Evolutionary conservation across 805 yeast species (phyloP), one percentile per base, ranked within the genome.

Genomic region (Saturnispora serradocipensis): DNA sequence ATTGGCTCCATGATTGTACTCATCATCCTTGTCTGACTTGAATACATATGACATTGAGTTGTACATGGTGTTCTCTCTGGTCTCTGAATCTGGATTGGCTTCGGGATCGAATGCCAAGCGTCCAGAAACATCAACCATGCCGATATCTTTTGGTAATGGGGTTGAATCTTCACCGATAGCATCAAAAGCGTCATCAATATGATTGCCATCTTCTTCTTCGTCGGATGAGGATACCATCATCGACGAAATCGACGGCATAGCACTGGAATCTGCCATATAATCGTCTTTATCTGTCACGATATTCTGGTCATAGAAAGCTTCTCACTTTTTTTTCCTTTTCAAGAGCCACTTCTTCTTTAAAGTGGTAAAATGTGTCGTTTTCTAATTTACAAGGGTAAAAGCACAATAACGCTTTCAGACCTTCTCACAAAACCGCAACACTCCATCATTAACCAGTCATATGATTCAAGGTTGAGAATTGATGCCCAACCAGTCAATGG

Each of bases 401-500:
- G 93, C 58, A 86, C 95, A 3, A 87, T 91, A 62, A 77, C 85
- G 43, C 74, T 93, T 36, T 86, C 95, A 13, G 90, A 91, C 63
- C 73, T 93, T 27, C 74, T 93, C 46, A 93, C 99, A 3, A 78
- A 88, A 53, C 99, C 99, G 0, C 97, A 96, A 1, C 99, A 93
- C 65, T 89, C 97, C 4, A 93, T 93, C 62, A 93, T 93, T 65
- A 91, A 91, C 66, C 99, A 93, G 64, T 87, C 96, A 2, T 93
- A 86, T 62, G 99, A 93, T 65, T 82, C 93, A 40, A 70, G 99
- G 46, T 73, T 93, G 39, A 74, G 99, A 51, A 73, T 93, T 16
- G 98, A 93, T 62, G 83, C 81, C 69, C 72, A 96, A 49, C 98
- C 99, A 2, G 88, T 93, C 59, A 93, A 93, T 65, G 99, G 99